phyloP scores from a whole-genome alignment of 345 rosid genomes.

The Lumnitzera littorea region DNA sequence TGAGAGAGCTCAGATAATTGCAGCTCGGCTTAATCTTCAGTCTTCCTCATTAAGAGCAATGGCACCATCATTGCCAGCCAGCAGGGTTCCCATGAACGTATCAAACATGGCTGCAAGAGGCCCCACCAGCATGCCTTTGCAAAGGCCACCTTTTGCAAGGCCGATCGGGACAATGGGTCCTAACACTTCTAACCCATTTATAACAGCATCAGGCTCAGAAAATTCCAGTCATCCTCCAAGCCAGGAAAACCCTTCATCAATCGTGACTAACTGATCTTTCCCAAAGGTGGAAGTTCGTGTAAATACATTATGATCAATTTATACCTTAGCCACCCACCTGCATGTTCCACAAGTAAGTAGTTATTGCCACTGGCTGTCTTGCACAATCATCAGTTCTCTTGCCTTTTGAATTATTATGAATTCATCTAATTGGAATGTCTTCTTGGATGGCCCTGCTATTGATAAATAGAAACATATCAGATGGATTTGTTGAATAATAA shows the following conservation, averaged over 20 bases:
- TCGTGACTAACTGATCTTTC: neutral
- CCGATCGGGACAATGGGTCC: slow-evolving; percentile 45
- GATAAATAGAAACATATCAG: no score
- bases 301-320: no score
- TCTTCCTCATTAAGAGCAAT: slow-evolving; percentile 51
- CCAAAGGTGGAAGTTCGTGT: neutral
- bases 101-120: slow-evolving; percentile 59
- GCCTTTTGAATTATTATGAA: no score
- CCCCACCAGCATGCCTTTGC: slow-evolving; percentile 48
- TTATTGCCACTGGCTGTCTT: no score
- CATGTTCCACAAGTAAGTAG: no score
- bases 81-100: slow-evolving; percentile 59
- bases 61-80: slow-evolving; percentile 50
- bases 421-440: no score
- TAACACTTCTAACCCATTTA: slow-evolving; percentile 32
- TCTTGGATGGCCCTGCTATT: no score
- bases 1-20: slow-evolving; percentile 90
- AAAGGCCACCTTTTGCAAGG: slow-evolving; percentile 65
- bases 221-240: slow-evolving; percentile 41
- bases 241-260: slow-evolving; percentile 26
- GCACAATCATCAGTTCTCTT: no score
- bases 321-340: no score
- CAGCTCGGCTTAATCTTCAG: slow-evolving; percentile 74
- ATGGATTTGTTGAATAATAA: no score
- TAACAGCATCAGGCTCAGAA: slow-evolving; percentile 38